These are phyloP conservation scores for Phytophthora litchii DNA, from an alignment of 352 stramenopile species.

Conservation along the genomic window DNA sequence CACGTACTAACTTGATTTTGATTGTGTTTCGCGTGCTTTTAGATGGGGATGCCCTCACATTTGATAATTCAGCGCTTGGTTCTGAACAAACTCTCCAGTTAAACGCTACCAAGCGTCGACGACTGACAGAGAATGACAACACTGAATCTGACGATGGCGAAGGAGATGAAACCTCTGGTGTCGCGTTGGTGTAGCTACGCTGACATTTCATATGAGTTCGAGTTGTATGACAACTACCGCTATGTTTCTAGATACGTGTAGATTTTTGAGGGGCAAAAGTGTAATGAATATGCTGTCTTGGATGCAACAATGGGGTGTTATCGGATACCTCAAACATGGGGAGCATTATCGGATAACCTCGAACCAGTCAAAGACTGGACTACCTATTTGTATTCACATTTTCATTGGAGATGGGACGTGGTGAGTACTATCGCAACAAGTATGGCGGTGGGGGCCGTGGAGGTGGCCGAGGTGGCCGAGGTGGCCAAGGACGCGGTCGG, in stretches of 20 bases:
- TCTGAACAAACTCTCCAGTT: constrained; percentile 22
- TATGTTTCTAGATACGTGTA: not conserved
- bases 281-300: not conserved
- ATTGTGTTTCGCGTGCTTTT: constrained; percentile 3
- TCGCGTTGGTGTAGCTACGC: constrained; percentile 28
- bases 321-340: too few species aligned
- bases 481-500: constrained; percentile 28
- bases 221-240: too few species aligned
- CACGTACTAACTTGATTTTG: constrained; percentile 12
- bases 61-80: constrained; percentile 39
- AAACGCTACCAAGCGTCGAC: constrained; percentile 30
- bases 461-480: constrained; percentile 22
- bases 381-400: constrained; percentile 6
- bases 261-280: not conserved
- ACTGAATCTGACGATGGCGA: constrained; percentile 5
- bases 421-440: constrained; percentile 92
- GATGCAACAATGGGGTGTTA: too few species aligned
- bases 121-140: constrained; percentile 13
- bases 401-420: constrained; percentile 67
- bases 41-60: constrained; percentile 43
- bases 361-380: not conserved
- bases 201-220: not conserved
- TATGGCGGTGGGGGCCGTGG: constrained; percentile 67
- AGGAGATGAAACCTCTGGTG: constrained; percentile 20
- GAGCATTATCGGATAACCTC: too few species aligned